These are phyloP conservation scores for Neurospora sublineolata DNA, from an alignment of 495 filamentous ascomycete genomes.

Conservation along the genomic window DNA sequence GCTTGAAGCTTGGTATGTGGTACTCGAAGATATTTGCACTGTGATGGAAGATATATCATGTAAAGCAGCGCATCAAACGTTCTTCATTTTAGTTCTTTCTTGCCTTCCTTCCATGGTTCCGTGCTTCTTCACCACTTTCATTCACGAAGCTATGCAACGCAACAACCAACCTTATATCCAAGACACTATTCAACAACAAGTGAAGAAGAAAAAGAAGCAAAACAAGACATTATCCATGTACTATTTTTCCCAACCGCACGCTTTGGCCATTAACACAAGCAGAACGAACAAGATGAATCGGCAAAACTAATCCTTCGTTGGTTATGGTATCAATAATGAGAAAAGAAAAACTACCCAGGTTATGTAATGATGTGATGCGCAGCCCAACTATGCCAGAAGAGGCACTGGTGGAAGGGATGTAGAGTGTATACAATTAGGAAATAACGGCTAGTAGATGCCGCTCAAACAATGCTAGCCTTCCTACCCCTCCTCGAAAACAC, in stretches of 20 bases:
- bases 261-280: neutral
- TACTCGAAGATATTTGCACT: no score
- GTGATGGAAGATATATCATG: no score
- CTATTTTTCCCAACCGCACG: neutral
- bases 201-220: neutral
- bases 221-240: neutral
- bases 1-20: no score
- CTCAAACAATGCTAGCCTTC: conserved; percentile 17
- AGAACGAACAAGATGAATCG: neutral
- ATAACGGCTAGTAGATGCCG: neutral
- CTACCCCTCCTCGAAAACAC: conserved; percentile 14
- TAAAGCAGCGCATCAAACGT: neutral
- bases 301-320: neutral
- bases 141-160: neutral
- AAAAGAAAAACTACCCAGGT: neutral
- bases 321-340: neutral
- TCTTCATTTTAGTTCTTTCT: neutral
- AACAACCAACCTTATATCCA: neutral
- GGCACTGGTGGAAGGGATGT: neutral
- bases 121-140: neutral
- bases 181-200: neutral
- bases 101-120: neutral
- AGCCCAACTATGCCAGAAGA: neutral
- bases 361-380: neutral
- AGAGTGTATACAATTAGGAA: neutral